A percentile compares a stretch with the other conserved stretches of the same genome.
phyloP scores from a whole-genome alignment of 148 eudicot species.

The Rhododendron mucronatum region DNA sequence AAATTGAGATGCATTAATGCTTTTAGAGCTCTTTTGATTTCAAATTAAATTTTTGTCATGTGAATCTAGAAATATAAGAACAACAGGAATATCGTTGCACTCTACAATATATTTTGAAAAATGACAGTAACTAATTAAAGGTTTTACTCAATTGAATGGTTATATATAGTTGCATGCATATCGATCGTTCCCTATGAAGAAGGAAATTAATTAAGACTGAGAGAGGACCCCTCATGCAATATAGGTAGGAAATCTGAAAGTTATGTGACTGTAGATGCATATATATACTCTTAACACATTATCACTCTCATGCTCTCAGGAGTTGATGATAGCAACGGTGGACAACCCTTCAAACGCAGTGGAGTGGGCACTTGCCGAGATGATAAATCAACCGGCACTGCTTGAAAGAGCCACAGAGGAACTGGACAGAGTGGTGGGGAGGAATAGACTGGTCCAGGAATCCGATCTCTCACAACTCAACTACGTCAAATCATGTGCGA shows the following conservation, averaged over 20 bases:
- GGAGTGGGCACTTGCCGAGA: conserved; percentile 30
- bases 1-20: too few species aligned
- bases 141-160: too few species aligned
- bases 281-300: background rate
- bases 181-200: background rate
- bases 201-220: too few species aligned
- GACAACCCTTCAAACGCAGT: conserved; percentile 25
- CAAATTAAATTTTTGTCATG: too few species aligned
- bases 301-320: background rate
- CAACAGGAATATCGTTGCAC: too few species aligned
- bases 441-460: conserved; percentile 22
- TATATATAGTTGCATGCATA: background rate
- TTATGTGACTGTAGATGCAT: too few species aligned
- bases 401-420: conserved; percentile 14
- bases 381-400: conserved; percentile 20
- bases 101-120: too few species aligned
- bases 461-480: conserved; percentile 23
- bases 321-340: conserved; percentile 5
- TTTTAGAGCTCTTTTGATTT: too few species aligned
- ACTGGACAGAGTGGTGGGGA: conserved; percentile 24
- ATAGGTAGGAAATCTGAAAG: background rate
- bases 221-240: background rate
- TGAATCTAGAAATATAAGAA: too few species aligned
- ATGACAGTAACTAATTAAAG: too few species aligned
- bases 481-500: conserved; percentile 23